Base-by-base conservation (phyloP, 495 filamentous ascomycete genomes). In the Aspergillus indologenus region DNA sequence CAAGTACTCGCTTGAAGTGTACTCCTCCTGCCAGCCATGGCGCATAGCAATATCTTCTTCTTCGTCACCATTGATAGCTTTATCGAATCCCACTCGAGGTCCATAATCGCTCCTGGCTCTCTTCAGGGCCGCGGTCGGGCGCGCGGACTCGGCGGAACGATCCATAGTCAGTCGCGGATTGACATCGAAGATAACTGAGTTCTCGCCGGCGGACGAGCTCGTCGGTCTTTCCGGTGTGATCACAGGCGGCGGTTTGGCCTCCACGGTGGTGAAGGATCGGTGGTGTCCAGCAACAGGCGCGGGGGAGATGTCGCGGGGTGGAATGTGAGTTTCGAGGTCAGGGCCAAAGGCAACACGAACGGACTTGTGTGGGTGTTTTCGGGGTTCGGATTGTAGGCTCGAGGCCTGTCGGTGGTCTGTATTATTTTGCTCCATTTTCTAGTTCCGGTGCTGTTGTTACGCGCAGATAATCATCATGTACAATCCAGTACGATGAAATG, bases 31-130 rank as follows among this genome's bases (percentile, higher is more conserved):
- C 79, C 81, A 87, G 23, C 84, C 84, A 69, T 87, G 84, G 44
- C 84, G 76, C 72, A 87, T 80, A 21, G 79, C 81, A 63, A 81
- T 80, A 50, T 76, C 75, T 54, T 79, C 78, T 29, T 81, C 79
- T 0, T 79, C 77, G 18, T 76, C 73, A 1, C 63, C 66, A 3
- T 61, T 43, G 5, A 61, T 18, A 29, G 70, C 18, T 55, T 64
- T 75, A 20, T 76, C 70, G 53, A 74, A 65, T 17, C 68, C 71
- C 29, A 74, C 65, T 22, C 75, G 70, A 17, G 83, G 78, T 5
- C 81, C 85, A 71, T 84, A 86, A 61, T 92, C 89, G 70, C 86
- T 92, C 70, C 83, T 90, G 26, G 89, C 86, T 61, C 90, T 79
- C 53, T 86, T 78, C 26, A 92, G 68, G 29, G 78, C 75, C 7